A percentile compares a stretch with the other conserved stretches of the same genome.
Conservation (phyloP, 495 filamentous ascomycete genomes). For the Glonium stellatum region DNA sequence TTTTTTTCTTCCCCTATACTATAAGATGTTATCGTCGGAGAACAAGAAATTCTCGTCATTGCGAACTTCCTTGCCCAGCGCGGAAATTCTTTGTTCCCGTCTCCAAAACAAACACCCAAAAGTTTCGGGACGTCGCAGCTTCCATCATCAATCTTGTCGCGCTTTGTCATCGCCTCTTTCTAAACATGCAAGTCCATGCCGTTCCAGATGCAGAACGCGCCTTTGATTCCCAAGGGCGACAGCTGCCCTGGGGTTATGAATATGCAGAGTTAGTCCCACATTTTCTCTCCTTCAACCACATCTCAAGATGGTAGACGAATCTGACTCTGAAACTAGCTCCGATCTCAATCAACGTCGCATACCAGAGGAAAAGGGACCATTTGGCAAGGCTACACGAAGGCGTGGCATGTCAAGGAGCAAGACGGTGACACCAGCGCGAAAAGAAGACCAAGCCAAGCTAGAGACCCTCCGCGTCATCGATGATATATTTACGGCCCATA, state of each 20-base stretch:
- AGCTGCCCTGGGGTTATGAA: slow-evolving; percentile 55
- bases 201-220: slow-evolving; percentile 60
- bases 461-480: slow-evolving; percentile 29
- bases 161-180: background rate
- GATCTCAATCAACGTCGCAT: slow-evolving; percentile 45
- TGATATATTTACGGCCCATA: slow-evolving; percentile 26
- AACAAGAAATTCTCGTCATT: background rate
- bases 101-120: slow-evolving; percentile 3
- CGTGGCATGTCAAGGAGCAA: slow-evolving; percentile 47
- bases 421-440: slow-evolving; percentile 50
- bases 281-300: background rate
- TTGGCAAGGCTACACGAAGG: slow-evolving; percentile 48
- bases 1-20: background rate
- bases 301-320: slow-evolving; percentile 14
- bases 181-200: slow-evolving; percentile 56
- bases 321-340: slow-evolving; percentile 5
- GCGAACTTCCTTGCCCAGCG: background rate
- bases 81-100: slow-evolving; percentile 3
- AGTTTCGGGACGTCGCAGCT: background rate
- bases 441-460: slow-evolving; percentile 50
- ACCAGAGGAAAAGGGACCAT: slow-evolving; percentile 56
- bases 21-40: too few species aligned
- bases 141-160: background rate
- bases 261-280: slow-evolving; percentile 49
- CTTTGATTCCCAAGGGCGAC: slow-evolving; percentile 51